phyloP scores from a whole-genome alignment of 1,284 basidiomycete species.

The Ganoderma sinense region DNA sequence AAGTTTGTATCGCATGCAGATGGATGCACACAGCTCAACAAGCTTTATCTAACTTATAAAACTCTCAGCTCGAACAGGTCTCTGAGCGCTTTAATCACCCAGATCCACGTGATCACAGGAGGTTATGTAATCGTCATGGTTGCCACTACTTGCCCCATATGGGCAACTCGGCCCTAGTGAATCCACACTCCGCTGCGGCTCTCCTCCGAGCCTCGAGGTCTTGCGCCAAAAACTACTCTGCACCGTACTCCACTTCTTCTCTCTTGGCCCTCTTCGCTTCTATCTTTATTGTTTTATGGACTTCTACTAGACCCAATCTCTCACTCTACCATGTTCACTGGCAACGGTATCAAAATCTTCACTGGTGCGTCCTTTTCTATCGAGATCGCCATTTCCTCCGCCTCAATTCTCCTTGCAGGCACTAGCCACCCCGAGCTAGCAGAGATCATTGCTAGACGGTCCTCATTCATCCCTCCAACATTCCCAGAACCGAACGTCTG shows the following conservation, averaged over 20 bases:
- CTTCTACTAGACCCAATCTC: slow-evolving; percentile 26
- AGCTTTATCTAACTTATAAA: too few species aligned
- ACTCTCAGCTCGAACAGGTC: too few species aligned
- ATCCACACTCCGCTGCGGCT: slow-evolving; percentile 13
- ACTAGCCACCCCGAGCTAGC: slow-evolving; percentile 97
- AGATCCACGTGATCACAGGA: slow-evolving; percentile 4
- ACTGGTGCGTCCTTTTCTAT: slow-evolving; percentile 66
- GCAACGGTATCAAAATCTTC: slow-evolving; percentile 91
- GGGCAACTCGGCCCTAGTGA: slow-evolving; percentile 11
- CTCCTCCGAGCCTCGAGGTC: slow-evolving; percentile 7
- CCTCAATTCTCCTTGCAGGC: slow-evolving; percentile 52
- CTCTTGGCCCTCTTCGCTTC: slow-evolving; percentile 32
- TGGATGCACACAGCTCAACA: too few species aligned
- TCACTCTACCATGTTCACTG: slow-evolving; percentile 66
- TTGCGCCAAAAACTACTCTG: slow-evolving; percentile 25
- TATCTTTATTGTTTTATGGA: slow-evolving; percentile 41
- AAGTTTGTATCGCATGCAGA: too few species aligned
- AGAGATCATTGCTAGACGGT: slow-evolving; percentile 93
- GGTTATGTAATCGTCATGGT: neutral
- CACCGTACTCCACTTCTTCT: slow-evolving; percentile 13
- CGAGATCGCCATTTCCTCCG: slow-evolving; percentile 18
- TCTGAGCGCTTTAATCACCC: too few species aligned
- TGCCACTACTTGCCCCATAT: slow-evolving; percentile 17
- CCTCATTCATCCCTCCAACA: slow-evolving; percentile 26
- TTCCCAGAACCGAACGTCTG: slow-evolving; percentile 4